Evolutionary conservation across 306 rosid species (phyloP), one percentile per base, ranked within the genome.

Genomic region (Quercus ilex): DNA sequence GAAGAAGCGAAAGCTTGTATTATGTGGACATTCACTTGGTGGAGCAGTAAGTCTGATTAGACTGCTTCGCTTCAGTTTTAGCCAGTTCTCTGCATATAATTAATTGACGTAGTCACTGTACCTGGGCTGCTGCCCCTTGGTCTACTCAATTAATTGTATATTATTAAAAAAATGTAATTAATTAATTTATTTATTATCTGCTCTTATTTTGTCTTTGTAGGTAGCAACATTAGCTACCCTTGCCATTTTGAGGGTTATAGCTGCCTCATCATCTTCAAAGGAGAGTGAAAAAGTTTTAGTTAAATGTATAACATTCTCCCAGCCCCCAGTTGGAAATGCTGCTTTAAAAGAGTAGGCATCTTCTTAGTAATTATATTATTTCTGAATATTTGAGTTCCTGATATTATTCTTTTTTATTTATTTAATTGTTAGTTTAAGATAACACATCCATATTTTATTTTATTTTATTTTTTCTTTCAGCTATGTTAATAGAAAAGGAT

Each of bases 291-390:
- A 83, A 33, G 89, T 95, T 79, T 73, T 87, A 55, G 86, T 95
- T 58, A 95, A 90, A 85, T 95, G 99, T 74, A 89, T 95, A 63
- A 95, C 99, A 68, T 95, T 95, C 86, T 95, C 99, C 62, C 99
- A 95, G 87, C 99, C 98, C 19, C 94, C 99, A 23, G 99, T 95
- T 79, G 99, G 99, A 73, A 95, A 95, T 90, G 96, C 97, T 83
- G 97, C 99, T 86, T 84, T 95, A 79, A 95, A 91, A 90, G 98
- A 95, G 99, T 95, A 90, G 28, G 96, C 83, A 67, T 38, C 52
- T 82, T 82, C 5, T 49, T 52, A 62, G 38, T 77, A 78, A 14
- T n/a, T 79, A 51, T 72, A 41, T 56, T 64, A 56, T 31, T 68
- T 55, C 79, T 67, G 35, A 70, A 78, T 70, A 69, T 21, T 35